Evolutionary conservation across 2,329 filamentous ascomycete genomes (phyloP).

Genomic region (Alternaria sp.): DNA sequence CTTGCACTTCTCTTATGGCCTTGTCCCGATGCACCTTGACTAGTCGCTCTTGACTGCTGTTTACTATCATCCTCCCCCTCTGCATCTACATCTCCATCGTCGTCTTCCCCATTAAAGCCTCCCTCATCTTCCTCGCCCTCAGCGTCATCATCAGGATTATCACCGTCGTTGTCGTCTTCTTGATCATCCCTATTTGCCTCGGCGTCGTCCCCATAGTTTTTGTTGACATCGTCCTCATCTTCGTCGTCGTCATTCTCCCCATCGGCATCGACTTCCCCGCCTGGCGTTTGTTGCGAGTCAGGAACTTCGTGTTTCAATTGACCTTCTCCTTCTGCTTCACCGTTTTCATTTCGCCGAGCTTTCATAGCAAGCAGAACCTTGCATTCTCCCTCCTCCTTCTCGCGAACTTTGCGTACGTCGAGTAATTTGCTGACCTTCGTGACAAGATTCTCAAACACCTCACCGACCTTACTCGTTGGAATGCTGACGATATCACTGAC

Average conservation of each 20-base stretch:
- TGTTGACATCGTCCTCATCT: constrained; percentile 24
- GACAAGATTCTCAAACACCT: constrained; percentile 76
- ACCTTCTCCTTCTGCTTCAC: constrained; percentile 22
- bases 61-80: constrained; percentile 47
- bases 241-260: constrained; percentile 23
- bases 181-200: constrained; percentile 32
- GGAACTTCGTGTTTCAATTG: constrained; percentile 28
- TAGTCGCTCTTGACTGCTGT: constrained; percentile 41
- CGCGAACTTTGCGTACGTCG: constrained; percentile 76
- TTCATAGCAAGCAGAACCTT: constrained; percentile 51
- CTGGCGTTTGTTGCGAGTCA: constrained; percentile 33
- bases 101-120: constrained; percentile 42
- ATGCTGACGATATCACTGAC: constrained; percentile 75
- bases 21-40: constrained; percentile 23
- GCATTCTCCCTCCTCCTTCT: constrained; percentile 77
- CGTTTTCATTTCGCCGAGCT: constrained; percentile 29
- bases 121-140: constrained; percentile 27
- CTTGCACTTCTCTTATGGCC: constrained; percentile 82
- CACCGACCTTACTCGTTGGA: constrained; percentile 76
- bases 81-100: constrained; percentile 37
- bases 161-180: constrained; percentile 26
- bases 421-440: constrained; percentile 73
- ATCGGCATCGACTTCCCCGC: constrained; percentile 31
- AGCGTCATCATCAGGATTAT: constrained; percentile 45
- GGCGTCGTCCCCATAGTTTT: constrained; percentile 31